phyloP scores from a whole-genome alignment of 257 asterid species.

The Solanum boliviense region DNA sequence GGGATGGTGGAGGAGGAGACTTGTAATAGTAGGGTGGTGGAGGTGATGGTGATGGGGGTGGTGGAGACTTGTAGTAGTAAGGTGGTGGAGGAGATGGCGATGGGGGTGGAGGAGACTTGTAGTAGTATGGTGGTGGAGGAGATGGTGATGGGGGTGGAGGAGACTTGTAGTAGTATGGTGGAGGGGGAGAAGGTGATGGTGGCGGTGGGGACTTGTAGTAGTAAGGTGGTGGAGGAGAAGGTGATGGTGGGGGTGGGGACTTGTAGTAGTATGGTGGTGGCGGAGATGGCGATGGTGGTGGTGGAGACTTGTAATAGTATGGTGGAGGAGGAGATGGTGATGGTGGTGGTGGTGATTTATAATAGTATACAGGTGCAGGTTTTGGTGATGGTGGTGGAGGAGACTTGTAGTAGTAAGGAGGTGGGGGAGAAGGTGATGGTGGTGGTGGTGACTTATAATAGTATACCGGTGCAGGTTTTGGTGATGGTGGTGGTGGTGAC shows the following conservation, averaged over 20 bases:
- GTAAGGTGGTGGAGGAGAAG: background rate
- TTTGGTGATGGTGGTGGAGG: background rate
- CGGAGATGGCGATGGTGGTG: background rate
- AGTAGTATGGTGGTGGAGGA: background rate
- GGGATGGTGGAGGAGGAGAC: constrained; percentile 4
- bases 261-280: background rate
- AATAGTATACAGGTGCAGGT: background rate
- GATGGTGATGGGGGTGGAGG: background rate
- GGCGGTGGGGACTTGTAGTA: background rate
- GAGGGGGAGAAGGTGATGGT: background rate
- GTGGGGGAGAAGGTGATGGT: background rate
- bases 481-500: background rate
- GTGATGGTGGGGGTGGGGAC: background rate
- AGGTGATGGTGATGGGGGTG: constrained; percentile 1
- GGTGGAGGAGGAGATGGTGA: background rate
- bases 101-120: constrained; percentile 6
- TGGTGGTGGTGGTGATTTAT: background rate
- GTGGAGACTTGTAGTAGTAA: constrained; percentile 2
- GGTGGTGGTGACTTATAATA: background rate
- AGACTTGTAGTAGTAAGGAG: background rate
- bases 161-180: background rate
- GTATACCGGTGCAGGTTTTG: background rate
- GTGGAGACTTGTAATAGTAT: background rate
- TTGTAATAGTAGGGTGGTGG: constrained; percentile 4
- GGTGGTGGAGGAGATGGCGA: constrained; percentile 1